phyloP scores from a whole-genome alignment of 75 land plant genomes.

The Pseudotsuga menziesii region DNA sequence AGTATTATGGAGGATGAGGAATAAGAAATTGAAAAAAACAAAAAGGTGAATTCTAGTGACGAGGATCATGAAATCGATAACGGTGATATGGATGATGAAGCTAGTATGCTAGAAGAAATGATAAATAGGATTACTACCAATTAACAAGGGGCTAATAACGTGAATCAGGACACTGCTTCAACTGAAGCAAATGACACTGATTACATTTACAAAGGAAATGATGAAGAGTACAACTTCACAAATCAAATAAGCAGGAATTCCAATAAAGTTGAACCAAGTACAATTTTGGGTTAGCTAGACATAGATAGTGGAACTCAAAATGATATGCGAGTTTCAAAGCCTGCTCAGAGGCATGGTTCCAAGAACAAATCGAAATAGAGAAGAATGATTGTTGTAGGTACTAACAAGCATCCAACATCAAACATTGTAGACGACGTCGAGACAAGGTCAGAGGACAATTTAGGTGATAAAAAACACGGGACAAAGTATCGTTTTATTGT shows the following conservation, averaged over 20 bases:
- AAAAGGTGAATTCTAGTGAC: slow-evolving; percentile 3
- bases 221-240: too few species aligned
- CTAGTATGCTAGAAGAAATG: slow-evolving; percentile 63
- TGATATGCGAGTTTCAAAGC: slow-evolving; percentile 19
- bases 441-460: slow-evolving; percentile 7
- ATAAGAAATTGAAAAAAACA: background rate
- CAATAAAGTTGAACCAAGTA: background rate
- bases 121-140: slow-evolving; percentile 32
- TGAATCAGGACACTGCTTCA: background rate
- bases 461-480: too few species aligned
- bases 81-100: too few species aligned
- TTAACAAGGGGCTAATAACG: background rate
- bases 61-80: background rate
- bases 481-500: slow-evolving; percentile 7
- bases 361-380: too few species aligned
- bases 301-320: slow-evolving; percentile 13
- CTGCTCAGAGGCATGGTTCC: too few species aligned
- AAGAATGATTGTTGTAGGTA: slow-evolving; percentile 1
- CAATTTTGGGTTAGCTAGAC: background rate
- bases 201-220: too few species aligned
- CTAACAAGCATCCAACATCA: slow-evolving; percentile 1
- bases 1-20: slow-evolving; percentile 10
- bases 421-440: slow-evolving; percentile 10
- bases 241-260: background rate
- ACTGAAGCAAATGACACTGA: background rate